These are phyloP conservation scores for Emericellopsis atlantica DNA, from an alignment of 2,329 filamentous ascomycete species.

Conservation along the genomic window DNA sequence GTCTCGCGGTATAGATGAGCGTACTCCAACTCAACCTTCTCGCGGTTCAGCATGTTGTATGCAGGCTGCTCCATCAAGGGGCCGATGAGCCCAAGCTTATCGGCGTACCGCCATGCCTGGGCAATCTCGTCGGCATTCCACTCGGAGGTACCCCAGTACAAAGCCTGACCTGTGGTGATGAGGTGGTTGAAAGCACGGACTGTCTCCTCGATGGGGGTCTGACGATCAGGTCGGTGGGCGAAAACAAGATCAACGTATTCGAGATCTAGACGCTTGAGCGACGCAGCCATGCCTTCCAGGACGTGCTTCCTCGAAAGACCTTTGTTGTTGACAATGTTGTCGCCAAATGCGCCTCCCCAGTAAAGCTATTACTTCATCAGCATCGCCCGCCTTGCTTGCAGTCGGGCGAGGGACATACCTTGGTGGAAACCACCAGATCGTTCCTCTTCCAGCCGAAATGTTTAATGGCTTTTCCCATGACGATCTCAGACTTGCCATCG, in stretches of 20 bases:
- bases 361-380: slow-evolving; percentile 34
- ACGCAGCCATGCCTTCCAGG: slow-evolving; percentile 49
- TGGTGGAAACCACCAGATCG: slow-evolving; percentile 49
- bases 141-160: slow-evolving; percentile 61
- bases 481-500: slow-evolving; percentile 47
- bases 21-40: slow-evolving; percentile 53
- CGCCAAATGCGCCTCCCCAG: slow-evolving; percentile 48
- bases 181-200: slow-evolving; percentile 60
- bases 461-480: slow-evolving; percentile 48
- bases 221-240: slow-evolving; percentile 54
- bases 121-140: slow-evolving; percentile 56
- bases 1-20: slow-evolving; percentile 45
- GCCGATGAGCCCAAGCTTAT: slow-evolving; percentile 46
- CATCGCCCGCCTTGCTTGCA: background rate
- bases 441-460: slow-evolving; percentile 49
- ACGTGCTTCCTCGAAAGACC: slow-evolving; percentile 59
- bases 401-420: slow-evolving; percentile 20
- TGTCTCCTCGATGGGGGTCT: slow-evolving; percentile 58
- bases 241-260: slow-evolving; percentile 57
- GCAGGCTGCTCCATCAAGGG: slow-evolving; percentile 55
- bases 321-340: slow-evolving; percentile 52
- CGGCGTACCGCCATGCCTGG: slow-evolving; percentile 47
- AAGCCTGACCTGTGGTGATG: slow-evolving; percentile 53
- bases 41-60: slow-evolving; percentile 50
- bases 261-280: slow-evolving; percentile 42